Percentiles rank a stretch among this genome's conserved stretches.
phyloP scores from a whole-genome alignment of 202 grass and related monocot species.

The Cymbopogon flexuosus region DNA sequence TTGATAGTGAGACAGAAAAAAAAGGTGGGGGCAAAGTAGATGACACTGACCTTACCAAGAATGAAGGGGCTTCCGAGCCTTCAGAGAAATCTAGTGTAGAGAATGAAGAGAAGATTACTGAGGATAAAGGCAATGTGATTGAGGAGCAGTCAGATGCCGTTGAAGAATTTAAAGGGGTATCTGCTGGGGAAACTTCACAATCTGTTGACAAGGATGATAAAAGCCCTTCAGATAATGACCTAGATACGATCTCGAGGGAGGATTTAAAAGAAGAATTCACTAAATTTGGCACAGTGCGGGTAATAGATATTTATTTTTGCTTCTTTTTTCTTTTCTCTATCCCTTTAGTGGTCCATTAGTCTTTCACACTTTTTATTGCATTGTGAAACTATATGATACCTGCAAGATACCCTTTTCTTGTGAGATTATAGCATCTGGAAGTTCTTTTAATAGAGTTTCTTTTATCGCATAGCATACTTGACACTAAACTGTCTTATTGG shows the following conservation, averaged over 20 bases:
- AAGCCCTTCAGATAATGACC: conserved; percentile 25
- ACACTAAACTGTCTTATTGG: conserved; percentile 14
- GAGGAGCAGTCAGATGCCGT: conserved; percentile 37
- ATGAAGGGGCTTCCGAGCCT: conserved; percentile 21
- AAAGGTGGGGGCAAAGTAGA: conserved; percentile 44
- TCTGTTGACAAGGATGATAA: conserved; percentile 27
- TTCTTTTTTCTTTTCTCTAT: background rate
- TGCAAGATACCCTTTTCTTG: background rate
- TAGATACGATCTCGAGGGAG: conserved; percentile 55
- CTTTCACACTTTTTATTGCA: conserved; percentile 11
- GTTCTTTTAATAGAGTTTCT: conserved; percentile 28
- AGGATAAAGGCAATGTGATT: conserved; percentile 23
- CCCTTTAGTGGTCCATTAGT: background rate
- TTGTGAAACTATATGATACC: background rate
- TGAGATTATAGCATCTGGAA: conserved; percentile 5
- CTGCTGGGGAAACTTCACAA: conserved; percentile 22
- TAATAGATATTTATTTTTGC: conserved; percentile 42
- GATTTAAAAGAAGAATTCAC: conserved; percentile 63
- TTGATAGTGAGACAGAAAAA: conserved; percentile 29
- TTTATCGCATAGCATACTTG: background rate
- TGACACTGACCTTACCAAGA: conserved; percentile 23
- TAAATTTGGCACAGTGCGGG: conserved; percentile 89
- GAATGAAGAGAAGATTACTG: conserved; percentile 35
- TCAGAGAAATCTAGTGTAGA: conserved; percentile 26
- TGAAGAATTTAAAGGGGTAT: conserved; percentile 32